Evolutionary conservation across 768 basidiomycete genomes (phyloP), one percentile per base, ranked within the genome.

Genomic region (Lactifluus piperatus): DNA sequence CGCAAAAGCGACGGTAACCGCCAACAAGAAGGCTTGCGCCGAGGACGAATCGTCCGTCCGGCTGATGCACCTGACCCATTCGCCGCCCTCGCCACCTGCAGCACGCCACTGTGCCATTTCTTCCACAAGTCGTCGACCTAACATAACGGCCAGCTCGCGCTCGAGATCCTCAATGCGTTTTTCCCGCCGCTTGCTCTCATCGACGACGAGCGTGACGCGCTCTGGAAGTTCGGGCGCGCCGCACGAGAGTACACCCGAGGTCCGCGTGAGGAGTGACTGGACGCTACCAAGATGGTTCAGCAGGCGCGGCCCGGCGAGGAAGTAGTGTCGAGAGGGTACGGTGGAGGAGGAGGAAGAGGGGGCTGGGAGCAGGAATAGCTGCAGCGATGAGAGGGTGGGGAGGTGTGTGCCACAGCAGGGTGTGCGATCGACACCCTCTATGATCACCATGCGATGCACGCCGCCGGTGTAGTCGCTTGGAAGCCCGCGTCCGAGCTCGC

Each of bases 351-450:
- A 79, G 10, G 85, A 79, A 13, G 81, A 78, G 16, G 75, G 74
- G 1, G 82, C 78, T 24, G 87, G 83, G 44, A 86, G 69, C 45
- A 90, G 71, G 74, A 89, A 85, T 52, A 90, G 72, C 65, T 88
- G 82, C 30, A 88, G 77, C 65, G 85, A 83, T 62, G 85, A 77
- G 50, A 94, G 78, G 53, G 82, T 83, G 6, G 91, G 88, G 54
- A 86, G 77, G 70, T 97, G 94, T 16, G 92, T 91, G 11, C 89
- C 87, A 56, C 87, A 88, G 71, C 91, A 91, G 83, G 86, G 86
- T 68, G 85, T 89, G 43, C 85, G 79, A 69, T 94, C 92, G 5
- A 92, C 75, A 13, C 83, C 84, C 52, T 92, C 88, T 53, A 97
- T 94, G 27, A 86, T 77, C 32, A 94, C 82, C 10, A 88, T 83